These are phyloP conservation scores for Candida nanaspora DNA, from an alignment of 805 yeast species.

Conservation along the genomic window DNA sequence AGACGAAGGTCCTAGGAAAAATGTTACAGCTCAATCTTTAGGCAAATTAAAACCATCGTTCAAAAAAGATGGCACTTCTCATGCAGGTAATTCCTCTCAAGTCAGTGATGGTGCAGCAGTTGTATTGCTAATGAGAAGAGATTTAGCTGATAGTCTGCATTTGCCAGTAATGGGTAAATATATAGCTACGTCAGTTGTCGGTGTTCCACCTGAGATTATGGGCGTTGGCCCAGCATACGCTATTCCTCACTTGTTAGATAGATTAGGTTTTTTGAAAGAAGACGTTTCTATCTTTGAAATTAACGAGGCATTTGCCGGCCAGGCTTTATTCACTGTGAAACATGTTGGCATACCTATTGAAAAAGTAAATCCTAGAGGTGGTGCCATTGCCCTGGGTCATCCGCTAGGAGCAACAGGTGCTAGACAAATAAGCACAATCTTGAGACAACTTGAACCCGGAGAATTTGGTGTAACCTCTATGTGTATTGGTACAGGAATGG, in stretches of 20 bases:
- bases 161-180: constrained; percentile 74
- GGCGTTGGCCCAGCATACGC: constrained; percentile 98
- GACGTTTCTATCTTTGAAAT: constrained; percentile 79
- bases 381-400: constrained; percentile 95
- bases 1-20: constrained; percentile 80
- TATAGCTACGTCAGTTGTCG: constrained; percentile 72
- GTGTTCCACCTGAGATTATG: constrained; percentile 97
- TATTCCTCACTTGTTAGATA: constrained; percentile 67
- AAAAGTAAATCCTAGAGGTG: constrained; percentile 87
- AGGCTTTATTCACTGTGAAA: constrained; percentile 71
- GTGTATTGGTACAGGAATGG: constrained; percentile 99
- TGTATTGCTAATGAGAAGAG: constrained; percentile 76
- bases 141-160: constrained; percentile 68
- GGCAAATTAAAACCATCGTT: constrained; percentile 82
- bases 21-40: constrained; percentile 74
- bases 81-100: constrained; percentile 96
- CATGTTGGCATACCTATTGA: constrained; percentile 57
- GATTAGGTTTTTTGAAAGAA: constrained; percentile 37
- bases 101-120: constrained; percentile 95
- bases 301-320: constrained; percentile 97
- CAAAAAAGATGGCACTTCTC: constrained; percentile 74
- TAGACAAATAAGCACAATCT: constrained; percentile 83
- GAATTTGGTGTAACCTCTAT: constrained; percentile 88
- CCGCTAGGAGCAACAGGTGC: constrained; percentile 85
- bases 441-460: constrained; percentile 72